A percentile compares a stretch with the other conserved stretches of the same genome.
phyloP scores from a whole-genome alignment of 768 basidiomycete species.

The Russula vinacea region DNA sequence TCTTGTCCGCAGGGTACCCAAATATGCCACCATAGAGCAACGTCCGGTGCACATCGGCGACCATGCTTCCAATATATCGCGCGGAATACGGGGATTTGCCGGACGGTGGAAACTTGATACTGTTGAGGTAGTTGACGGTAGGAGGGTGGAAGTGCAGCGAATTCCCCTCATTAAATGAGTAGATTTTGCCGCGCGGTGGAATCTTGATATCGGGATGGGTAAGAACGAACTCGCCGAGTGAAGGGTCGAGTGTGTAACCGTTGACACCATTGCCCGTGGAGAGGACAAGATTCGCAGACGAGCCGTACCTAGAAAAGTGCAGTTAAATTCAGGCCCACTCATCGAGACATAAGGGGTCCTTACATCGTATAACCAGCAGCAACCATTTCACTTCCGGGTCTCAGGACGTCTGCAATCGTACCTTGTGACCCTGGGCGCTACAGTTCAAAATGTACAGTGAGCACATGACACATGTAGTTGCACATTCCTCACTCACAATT shows the following conservation, averaged over 20 bases:
- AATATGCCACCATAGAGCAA: slow-evolving; percentile 98
- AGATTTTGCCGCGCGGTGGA: slow-evolving; percentile 94
- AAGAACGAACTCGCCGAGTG: slow-evolving; percentile 96
- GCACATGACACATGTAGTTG: not conserved
- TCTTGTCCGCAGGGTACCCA: slow-evolving; percentile 97
- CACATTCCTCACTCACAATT: slow-evolving; percentile 64
- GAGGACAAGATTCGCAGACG: slow-evolving; percentile 93
- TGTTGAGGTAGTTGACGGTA: slow-evolving; percentile 76
- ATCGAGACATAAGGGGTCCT: slow-evolving; percentile 32
- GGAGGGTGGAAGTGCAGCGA: slow-evolving; percentile 88
- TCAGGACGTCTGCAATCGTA: slow-evolving; percentile 80
- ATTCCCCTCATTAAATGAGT: slow-evolving; percentile 99
- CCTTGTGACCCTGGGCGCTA: slow-evolving; percentile 77
- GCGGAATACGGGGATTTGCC: slow-evolving; percentile 85
- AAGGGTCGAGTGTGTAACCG: slow-evolving; percentile 94
- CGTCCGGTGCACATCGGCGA: slow-evolving; percentile 96
- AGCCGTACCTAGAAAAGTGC: slow-evolving; percentile 63
- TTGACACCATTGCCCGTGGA: slow-evolving; percentile 95
- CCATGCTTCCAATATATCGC: slow-evolving; percentile 98
- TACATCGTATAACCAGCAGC: slow-evolving; percentile 97
- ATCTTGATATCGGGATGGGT: slow-evolving; percentile 98
- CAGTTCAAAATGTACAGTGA: slow-evolving; percentile 16
- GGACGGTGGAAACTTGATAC: slow-evolving; percentile 82
- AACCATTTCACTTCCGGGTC: slow-evolving; percentile 95
- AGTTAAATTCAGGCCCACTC: slow-evolving; percentile 1